Evolutionary conservation across 139 green algal genomes (phyloP).

Genomic region (Coccomyxa sp.): DNA sequence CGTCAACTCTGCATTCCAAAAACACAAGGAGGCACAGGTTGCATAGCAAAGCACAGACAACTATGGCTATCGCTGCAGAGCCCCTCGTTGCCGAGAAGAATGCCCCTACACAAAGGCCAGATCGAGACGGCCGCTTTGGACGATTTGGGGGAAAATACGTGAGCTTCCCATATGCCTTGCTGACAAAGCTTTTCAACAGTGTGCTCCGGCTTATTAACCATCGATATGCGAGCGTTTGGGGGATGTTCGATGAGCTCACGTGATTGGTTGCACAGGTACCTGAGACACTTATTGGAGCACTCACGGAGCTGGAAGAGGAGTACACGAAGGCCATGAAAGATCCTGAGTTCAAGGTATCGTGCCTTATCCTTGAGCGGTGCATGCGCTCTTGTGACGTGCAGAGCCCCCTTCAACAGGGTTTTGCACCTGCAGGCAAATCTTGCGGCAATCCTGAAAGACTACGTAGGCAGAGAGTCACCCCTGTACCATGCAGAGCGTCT

Average conservation of each 20-base stretch:
- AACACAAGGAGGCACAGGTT: too few species aligned
- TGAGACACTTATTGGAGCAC: constrained; percentile 93
- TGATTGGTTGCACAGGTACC: constrained; percentile 66
- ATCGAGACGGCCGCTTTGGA: constrained; percentile 76
- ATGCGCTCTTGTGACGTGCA: background rate
- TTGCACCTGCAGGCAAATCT: constrained; percentile 73
- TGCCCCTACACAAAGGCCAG: constrained; percentile 48
- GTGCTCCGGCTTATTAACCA: background rate
- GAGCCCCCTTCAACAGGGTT: background rate
- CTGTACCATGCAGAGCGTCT: constrained; percentile 95
- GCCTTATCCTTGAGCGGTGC: background rate
- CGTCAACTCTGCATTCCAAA: too few species aligned
- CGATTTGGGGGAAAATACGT: constrained; percentile 92
- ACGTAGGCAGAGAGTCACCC: constrained; percentile 89
- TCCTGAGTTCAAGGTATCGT: constrained; percentile 62
- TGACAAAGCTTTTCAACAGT: background rate
- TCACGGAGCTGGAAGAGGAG: constrained; percentile 79
- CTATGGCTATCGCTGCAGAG: background rate
- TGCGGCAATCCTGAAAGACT: constrained; percentile 86
- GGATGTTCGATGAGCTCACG: background rate
- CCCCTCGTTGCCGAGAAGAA: background rate
- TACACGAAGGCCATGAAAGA: constrained; percentile 71
- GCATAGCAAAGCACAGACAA: too few species aligned
- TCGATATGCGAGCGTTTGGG: background rate
- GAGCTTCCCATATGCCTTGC: background rate